phyloP scores from a whole-genome alignment of 2,329 filamentous ascomycete species.

The Aspergillus flavus region DNA sequence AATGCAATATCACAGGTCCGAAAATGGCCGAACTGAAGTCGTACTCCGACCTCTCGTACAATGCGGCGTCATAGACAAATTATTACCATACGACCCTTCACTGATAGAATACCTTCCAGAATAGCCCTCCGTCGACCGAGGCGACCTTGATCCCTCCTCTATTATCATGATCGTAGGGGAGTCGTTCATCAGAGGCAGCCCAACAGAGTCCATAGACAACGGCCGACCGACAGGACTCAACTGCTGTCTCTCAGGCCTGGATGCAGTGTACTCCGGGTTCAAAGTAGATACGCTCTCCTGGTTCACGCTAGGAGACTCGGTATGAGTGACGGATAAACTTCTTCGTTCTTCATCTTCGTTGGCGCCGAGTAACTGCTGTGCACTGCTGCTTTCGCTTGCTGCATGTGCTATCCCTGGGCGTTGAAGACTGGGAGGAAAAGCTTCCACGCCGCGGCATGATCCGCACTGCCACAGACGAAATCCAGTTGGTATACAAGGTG shows the following conservation, averaged over 20 bases:
- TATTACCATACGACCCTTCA: conserved; percentile 29
- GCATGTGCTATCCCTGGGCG: not conserved
- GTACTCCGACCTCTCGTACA: conserved; percentile 26
- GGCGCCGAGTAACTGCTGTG: not conserved
- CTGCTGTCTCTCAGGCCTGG: conserved; percentile 14
- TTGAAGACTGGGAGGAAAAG: too few species aligned
- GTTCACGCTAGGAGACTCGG: not conserved
- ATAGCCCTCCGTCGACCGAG: conserved; percentile 32
- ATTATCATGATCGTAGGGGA: conserved; percentile 19
- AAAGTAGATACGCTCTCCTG: conserved; percentile 1
- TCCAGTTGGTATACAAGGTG: not conserved
- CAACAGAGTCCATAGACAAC: conserved; percentile 18
- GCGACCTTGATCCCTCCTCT: conserved; percentile 12
- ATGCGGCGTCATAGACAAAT: conserved; percentile 27
- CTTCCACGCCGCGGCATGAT: not conserved
- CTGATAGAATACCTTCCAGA: conserved; percentile 38
- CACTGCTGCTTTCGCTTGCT: not conserved
- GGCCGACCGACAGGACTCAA: conserved; percentile 14
- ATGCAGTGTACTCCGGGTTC: conserved; percentile 16
- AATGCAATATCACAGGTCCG: conserved; percentile 24
- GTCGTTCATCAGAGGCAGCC: conserved; percentile 10
- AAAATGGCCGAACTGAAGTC: conserved; percentile 35
- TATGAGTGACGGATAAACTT: not conserved
- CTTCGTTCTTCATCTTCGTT: not conserved
- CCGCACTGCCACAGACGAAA: not conserved